Conservation (phyloP, 345 rosid species). For the Diplotaxis tenuifolia region DNA sequence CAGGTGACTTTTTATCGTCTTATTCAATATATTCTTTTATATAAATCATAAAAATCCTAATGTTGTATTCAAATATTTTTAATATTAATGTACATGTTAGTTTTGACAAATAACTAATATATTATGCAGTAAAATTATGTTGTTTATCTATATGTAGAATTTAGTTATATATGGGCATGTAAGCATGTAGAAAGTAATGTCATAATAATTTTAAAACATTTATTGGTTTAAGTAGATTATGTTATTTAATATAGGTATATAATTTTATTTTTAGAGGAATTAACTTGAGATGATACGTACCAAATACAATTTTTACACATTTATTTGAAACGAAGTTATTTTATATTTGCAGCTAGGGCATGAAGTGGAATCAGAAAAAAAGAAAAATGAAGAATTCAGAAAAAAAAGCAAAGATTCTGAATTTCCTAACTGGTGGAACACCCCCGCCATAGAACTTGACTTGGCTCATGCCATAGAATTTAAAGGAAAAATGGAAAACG, state of each 20-base stretch:
- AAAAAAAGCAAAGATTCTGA: conserved; percentile 25
- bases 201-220: not conserved
- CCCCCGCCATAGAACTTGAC: conserved; percentile 40
- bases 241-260: not conserved
- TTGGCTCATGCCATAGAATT: conserved; percentile 37
- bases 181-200: not conserved
- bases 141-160: not conserved
- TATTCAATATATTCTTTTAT: not conserved
- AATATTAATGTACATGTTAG: not conserved
- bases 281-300: not conserved
- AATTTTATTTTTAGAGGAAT: not conserved
- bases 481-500: conserved; percentile 36
- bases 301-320: not conserved
- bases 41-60: not conserved
- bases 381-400: conserved; percentile 49
- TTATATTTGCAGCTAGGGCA: not conserved
- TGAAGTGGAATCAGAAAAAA: conserved; percentile 49
- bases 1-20: conserved; percentile 16
- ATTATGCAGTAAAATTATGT: not conserved
- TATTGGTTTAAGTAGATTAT: not conserved
- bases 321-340: not conserved
- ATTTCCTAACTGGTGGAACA: conserved; percentile 49
- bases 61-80: not conserved
- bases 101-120: not conserved
- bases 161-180: not conserved